These are phyloP conservation scores for Metarhizium sp. DNA, from an alignment of 2,329 filamentous ascomycete species.

Conservation along the genomic window DNA sequence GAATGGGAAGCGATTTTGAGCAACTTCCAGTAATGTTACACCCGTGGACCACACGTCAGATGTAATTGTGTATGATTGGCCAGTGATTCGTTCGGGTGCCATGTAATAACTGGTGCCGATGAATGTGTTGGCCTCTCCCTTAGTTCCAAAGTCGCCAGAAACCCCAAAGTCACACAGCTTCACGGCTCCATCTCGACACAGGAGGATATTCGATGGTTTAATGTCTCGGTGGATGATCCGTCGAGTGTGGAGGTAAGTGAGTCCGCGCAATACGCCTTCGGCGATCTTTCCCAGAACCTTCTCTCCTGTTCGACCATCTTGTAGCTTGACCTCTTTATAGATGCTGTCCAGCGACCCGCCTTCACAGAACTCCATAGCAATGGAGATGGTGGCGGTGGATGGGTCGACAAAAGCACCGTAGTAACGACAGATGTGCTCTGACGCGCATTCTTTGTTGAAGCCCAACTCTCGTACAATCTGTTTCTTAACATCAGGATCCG, in stretches of 20 bases:
- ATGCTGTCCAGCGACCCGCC: conserved; percentile 93
- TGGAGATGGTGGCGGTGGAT: conserved; percentile 92
- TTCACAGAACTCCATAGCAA: conserved; percentile 98
- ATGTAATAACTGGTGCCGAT: conserved; percentile 99
- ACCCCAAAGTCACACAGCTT: conserved; percentile 99
- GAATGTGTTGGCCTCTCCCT: conserved; percentile 97
- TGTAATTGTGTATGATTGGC: conserved; percentile 96
- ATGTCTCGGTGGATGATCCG: conserved; percentile 99
- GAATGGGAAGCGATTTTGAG: conserved; percentile 96
- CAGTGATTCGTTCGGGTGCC: conserved; percentile 96
- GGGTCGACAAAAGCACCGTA: conserved; percentile 96
- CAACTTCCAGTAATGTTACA: conserved; percentile 96
- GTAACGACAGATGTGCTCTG: conserved; percentile 92
- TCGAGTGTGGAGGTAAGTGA: conserved; percentile 90
- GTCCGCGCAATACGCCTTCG: conserved; percentile 83
- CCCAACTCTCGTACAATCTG: conserved; percentile 93
- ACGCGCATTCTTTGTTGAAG: conserved; percentile 97
- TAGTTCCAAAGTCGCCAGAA: conserved; percentile 94
- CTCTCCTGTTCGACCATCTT: conserved; percentile 89
- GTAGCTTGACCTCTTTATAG: conserved; percentile 92
- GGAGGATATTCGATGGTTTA: conserved; percentile 93
- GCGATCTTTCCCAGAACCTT: conserved; percentile 96
- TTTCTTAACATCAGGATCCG: conserved; percentile 95
- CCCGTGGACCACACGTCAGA: conserved; percentile 98
- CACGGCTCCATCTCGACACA: conserved; percentile 86